These are phyloP conservation scores for Populus hybrid DNA, from an alignment of 441 rosid genomes.

Conservation along the genomic window DNA sequence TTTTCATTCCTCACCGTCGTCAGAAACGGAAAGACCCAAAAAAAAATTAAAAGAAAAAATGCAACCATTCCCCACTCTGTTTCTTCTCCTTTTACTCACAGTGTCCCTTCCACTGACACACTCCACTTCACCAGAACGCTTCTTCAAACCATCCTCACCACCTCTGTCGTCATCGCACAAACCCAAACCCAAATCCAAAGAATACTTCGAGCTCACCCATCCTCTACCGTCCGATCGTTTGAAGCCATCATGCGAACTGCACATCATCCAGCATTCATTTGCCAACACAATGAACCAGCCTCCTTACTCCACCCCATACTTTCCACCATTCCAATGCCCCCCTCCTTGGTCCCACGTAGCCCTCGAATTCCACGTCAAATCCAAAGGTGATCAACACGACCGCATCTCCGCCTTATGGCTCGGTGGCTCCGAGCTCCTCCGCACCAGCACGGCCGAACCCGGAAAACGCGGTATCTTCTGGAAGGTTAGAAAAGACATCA, in stretches of 20 bases:
- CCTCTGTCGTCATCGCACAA: constrained; percentile 5
- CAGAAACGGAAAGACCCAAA: not conserved
- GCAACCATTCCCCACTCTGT: not conserved
- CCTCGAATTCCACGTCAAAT: constrained; percentile 50
- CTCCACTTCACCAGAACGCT: constrained; percentile 34
- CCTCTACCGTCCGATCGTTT: constrained; percentile 54
- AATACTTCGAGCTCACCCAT: constrained; percentile 47
- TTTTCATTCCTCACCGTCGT: not conserved
- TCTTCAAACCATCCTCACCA: constrained; percentile 20
- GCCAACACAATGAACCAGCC: constrained; percentile 64
- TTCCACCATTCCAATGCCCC: constrained; percentile 54
- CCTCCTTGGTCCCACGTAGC: constrained; percentile 60
- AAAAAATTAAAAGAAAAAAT: not conserved
- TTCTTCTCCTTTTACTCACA: constrained; percentile 24
- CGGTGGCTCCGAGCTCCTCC: constrained; percentile 73
- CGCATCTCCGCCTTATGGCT: constrained; percentile 79
- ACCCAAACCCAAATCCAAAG: constrained; percentile 25
- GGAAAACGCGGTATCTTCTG: constrained; percentile 59
- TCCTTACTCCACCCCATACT: constrained; percentile 57
- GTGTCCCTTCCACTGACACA: not conserved
- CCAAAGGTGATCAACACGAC: constrained; percentile 68
- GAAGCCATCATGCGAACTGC: constrained; percentile 52
- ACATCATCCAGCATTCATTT: constrained; percentile 65
- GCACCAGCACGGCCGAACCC: constrained; percentile 91
- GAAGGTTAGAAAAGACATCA: constrained; percentile 68